phyloP scores from a whole-genome alignment of 257 asterid genomes.

The Nyctanthes arbortristis region DNA sequence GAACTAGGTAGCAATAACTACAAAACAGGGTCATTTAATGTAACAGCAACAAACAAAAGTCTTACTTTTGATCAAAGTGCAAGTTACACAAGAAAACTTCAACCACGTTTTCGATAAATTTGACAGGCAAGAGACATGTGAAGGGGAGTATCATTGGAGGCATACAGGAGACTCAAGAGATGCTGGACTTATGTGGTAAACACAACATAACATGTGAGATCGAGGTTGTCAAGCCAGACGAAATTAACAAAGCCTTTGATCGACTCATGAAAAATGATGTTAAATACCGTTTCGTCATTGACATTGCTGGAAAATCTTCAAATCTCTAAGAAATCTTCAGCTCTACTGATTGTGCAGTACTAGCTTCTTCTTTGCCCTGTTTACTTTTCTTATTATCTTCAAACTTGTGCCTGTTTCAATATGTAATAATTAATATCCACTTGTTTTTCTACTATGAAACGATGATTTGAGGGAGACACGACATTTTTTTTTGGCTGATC shows the following conservation, averaged over 20 bases:
- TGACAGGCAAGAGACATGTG: slow-evolving; percentile 71
- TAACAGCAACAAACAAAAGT: no score
- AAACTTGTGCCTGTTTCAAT: neutral
- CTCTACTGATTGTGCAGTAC: neutral
- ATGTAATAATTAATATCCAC: neutral
- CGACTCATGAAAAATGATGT: slow-evolving; percentile 75
- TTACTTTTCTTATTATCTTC: neutral
- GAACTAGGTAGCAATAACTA: no score
- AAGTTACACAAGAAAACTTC: neutral
- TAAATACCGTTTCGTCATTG: slow-evolving; percentile 84
- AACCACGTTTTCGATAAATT: neutral
- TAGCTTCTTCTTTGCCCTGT: neutral
- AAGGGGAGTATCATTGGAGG: slow-evolving; percentile 85
- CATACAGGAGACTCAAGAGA: slow-evolving; percentile 81
- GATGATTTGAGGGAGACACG: no score
- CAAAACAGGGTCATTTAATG: no score
- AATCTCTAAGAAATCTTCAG: slow-evolving; percentile 13
- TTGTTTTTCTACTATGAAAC: no score
- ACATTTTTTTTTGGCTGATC: no score
- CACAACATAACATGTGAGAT: slow-evolving; percentile 68
- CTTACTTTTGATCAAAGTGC: neutral
- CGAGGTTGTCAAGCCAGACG: slow-evolving; percentile 48
- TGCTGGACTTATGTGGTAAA: slow-evolving; percentile 76
- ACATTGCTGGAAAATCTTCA: slow-evolving; percentile 44
- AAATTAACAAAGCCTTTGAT: slow-evolving; percentile 62